Base-by-base conservation (phyloP, 495 filamentous ascomycete species). In the Neurospora sp. region DNA sequence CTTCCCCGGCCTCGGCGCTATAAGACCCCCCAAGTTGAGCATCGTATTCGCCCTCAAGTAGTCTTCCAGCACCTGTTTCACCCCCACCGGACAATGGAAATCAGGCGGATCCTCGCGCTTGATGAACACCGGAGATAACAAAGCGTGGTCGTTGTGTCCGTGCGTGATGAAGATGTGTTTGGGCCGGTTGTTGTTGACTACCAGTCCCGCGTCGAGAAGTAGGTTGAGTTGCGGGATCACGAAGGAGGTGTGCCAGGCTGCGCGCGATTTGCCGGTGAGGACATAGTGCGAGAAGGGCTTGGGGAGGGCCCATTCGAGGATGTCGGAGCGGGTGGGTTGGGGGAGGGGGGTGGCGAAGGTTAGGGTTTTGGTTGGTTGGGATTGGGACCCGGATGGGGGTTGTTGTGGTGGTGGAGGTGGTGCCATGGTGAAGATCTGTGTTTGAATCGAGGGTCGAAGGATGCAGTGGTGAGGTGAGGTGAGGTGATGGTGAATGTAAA, bases 191-290 rank as follows among this genome's bases (percentile, higher is more conserved):
- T 77, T 75, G 76, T 82, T 82, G 71, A 83, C 78, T 18, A 69
- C 71, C 4, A 83, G 74, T 1, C 82, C 82, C 41, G 81, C 78
- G 76, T 83, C 82, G 18, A 83, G 78, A 18, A 83, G 76, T 12
- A 83, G 78, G 68, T 81, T 79, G 69, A 83, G 80, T 70, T 80
- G 76, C 12, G 82, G 79, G 70, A 83, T 76, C 31, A 83, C 74
- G 68, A 83, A 83, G 10, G 82, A 83, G 18, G 82, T 83, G 77
- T 83, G 82, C 82, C 82, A 83, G 40, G 82, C 82, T 3, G 82
- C 82, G 37, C 82, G 80, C 2, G 82, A 83, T 12, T 75, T 75
- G 40, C 82, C 82, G 16, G 79, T 81, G 3, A 83, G 78, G 40
- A 78, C 73, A 70, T 78, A 77, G 73, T 79, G 71, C 38, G 76